Evolutionary conservation across 108 stramenopile species (phyloP).

Genomic region (Nitzschia inconspicua): DNA sequence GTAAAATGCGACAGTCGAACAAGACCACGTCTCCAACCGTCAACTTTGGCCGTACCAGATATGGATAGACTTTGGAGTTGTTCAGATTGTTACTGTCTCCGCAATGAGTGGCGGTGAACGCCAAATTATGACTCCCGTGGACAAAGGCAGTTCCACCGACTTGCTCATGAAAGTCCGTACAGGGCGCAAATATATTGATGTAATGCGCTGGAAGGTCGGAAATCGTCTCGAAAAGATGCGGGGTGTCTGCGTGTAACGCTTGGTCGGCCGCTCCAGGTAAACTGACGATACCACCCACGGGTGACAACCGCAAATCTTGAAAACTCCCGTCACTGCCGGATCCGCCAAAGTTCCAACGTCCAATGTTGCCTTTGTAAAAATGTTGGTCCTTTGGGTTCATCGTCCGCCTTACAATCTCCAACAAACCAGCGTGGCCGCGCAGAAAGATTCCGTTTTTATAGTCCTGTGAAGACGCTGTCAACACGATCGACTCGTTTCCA

Average conservation of each 20-base stretch:
- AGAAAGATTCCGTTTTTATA: conserved; percentile 28
- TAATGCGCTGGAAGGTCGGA: conserved; percentile 81
- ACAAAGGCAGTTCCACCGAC: conserved; percentile 87
- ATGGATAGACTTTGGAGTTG: conserved; percentile 5
- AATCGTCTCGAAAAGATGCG: conserved; percentile 72
- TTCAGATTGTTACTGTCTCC: conserved; percentile 13
- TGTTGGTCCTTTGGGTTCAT: conserved; percentile 60
- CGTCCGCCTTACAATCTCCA: conserved; percentile 50
- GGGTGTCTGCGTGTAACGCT: conserved; percentile 86
- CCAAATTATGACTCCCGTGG: conserved; percentile 66
- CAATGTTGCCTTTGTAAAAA: conserved; percentile 69
- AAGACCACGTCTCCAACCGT: conserved; percentile 77
- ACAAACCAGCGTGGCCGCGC: conserved; percentile 57
- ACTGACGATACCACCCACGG: conserved; percentile 79
- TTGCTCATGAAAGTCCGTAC: conserved; percentile 20
- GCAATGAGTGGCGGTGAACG: conserved; percentile 46
- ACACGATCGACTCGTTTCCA: conserved; percentile 28
- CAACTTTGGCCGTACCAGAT: conserved; percentile 68
- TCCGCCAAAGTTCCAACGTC: conserved; percentile 84
- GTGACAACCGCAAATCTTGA: conserved; percentile 67
- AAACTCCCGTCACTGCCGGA: conserved; percentile 76
- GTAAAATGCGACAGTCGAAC: conserved; percentile 81
- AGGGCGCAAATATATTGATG: conserved; percentile 75
- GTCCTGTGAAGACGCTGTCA: conserved; percentile 6
- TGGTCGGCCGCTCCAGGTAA: conserved; percentile 81